These are phyloP conservation scores for Sarocladium strictum DNA, from an alignment of 2,329 filamentous ascomycete genomes.

Conservation along the genomic window DNA sequence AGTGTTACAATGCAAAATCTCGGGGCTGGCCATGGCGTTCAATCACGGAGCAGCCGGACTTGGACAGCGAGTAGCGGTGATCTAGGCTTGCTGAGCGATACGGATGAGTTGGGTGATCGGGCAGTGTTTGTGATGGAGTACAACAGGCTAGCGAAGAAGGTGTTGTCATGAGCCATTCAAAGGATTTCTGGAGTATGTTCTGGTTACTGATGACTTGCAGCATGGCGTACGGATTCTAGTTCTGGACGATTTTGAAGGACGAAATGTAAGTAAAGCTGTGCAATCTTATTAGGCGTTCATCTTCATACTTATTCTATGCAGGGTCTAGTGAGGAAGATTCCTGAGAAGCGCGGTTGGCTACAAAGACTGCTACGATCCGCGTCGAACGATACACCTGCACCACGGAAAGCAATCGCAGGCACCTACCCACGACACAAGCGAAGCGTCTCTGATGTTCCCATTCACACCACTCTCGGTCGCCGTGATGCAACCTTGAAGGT, in stretches of 20 bases:
- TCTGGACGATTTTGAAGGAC: conserved; percentile 26
- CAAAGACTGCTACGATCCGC: conserved; percentile 28
- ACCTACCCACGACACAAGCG: conserved; percentile 31
- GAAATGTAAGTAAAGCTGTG: neutral
- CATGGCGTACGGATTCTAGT: conserved; percentile 43
- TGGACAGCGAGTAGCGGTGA: conserved; percentile 54
- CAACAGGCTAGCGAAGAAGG: conserved; percentile 54
- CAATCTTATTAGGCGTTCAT: too few species aligned
- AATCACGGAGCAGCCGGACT: conserved; percentile 41
- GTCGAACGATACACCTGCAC: conserved; percentile 13
- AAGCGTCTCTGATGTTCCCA: conserved; percentile 50
- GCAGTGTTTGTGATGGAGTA: conserved; percentile 49
- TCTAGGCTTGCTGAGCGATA: conserved; percentile 38
- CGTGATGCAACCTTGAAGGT: conserved; percentile 43
- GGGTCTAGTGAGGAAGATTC: neutral
- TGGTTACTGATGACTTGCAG: conserved; percentile 25
- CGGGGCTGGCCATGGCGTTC: conserved; percentile 14
- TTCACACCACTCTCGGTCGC: conserved; percentile 35
- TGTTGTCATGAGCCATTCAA: conserved; percentile 18
- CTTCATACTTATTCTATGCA: neutral
- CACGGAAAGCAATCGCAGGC: conserved; percentile 13
- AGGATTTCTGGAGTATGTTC: neutral
- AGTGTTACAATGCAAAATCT: conserved; percentile 20
- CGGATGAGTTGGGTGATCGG: conserved; percentile 43
- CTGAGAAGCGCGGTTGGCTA: conserved; percentile 31